Percentiles rank a stretch among this genome's conserved stretches.
Evolutionary conservation across 768 basidiomycete genomes (phyloP).

Genomic region (Leccinum imitatum): DNA sequence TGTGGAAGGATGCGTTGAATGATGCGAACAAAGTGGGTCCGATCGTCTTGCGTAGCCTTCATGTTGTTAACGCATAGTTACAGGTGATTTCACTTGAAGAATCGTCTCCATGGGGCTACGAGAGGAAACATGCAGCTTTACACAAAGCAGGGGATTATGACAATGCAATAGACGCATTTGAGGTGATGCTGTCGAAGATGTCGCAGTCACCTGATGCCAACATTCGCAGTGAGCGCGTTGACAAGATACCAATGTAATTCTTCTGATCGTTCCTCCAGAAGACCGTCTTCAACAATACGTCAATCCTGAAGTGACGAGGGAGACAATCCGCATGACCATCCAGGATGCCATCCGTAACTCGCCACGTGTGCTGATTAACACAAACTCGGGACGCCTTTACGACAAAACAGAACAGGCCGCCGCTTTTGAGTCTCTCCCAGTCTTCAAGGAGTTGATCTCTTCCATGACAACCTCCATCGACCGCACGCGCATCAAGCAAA

Average conservation of each 20-base stretch:
- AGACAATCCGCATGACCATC: background rate
- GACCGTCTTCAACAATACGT: background rate
- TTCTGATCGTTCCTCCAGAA: background rate
- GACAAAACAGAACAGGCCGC: background rate
- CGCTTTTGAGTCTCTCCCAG: background rate
- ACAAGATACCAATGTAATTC: background rate
- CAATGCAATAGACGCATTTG: background rate
- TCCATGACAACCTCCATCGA: background rate
- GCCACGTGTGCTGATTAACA: background rate
- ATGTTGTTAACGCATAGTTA: background rate
- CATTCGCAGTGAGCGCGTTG: background rate
- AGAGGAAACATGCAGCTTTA: constrained; percentile 2
- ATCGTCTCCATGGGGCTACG: constrained; percentile 1
- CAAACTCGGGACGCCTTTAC: background rate
- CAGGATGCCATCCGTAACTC: background rate
- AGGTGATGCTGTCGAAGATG: constrained; percentile 5
- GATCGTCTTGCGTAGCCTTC: background rate
- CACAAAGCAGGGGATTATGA: background rate
- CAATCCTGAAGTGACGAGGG: background rate
- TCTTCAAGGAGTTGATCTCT: background rate
- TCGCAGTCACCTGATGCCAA: background rate
- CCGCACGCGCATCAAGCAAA: background rate
- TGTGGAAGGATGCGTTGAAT: background rate
- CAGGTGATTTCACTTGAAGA: constrained; percentile 6
- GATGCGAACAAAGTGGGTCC: background rate